Evolutionary conservation across 2,329 filamentous ascomycete genomes (phyloP), one percentile per base, ranked within the genome.

Genomic region (Ilyonectria mors-panacis): DNA sequence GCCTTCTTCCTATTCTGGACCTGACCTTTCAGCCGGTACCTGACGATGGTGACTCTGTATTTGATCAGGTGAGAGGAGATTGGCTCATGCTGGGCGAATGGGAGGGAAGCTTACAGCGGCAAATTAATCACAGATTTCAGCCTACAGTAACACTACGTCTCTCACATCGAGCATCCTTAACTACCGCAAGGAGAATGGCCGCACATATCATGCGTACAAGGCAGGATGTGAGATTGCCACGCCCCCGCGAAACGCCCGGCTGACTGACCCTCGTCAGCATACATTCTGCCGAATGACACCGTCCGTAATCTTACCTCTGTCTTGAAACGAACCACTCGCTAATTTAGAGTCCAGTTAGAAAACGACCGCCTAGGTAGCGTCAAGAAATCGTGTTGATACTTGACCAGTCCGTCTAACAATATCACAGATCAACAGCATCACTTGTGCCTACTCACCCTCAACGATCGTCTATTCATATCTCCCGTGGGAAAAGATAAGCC

Each of bases 221-320:
- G 68, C 57, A 37, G 68, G 68, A 61, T 68, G 68, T 70, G 23
- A 65, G 67, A 57, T 33, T 58, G 2, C 37, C 26, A 21, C 5
- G 5, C 13, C 21, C 17, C 17, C 15, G 17, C 13, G 13, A 3
- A 39, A 17, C 17, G 37, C 5, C 17, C 13, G 3, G 13, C 37
- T 39, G 4, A 39, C 37, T 39, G 12, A 39, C 13, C 37, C 6
- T 17, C 13, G 6, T 9, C 17, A 66, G 42, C 60, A 13, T 70
- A 70, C 15, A 62, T 68, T 28, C 39, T 70, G 8, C 67, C 67
- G 2, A 70, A 70, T 58, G 67, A 68, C n/a, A 64, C 68, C 13
- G 60, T 68, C 17, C 1, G 51, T 37, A 55, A 13, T 33, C 3
- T 7, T 2, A 4, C 10, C 15, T n/a, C 6, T n/a, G n/a, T 15